Conservation (phyloP, 331 rosid species). For the Spiraea crenata region DNA sequence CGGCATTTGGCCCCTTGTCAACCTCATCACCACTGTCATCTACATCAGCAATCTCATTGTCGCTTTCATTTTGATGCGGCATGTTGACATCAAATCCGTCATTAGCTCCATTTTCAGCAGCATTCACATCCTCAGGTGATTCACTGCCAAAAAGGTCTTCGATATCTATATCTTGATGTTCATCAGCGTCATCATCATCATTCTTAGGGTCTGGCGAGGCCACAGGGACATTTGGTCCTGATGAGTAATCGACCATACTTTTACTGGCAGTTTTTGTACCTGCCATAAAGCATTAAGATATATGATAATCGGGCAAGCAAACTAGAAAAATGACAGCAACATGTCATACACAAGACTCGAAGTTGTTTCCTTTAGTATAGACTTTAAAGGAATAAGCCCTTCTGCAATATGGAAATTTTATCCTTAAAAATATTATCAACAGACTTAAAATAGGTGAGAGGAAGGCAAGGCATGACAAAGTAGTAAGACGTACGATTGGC, state of each 20-base stretch:
- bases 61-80: conserved; percentile 57
- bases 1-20: conserved; percentile 84
- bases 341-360: too few relatives aligned
- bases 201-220: conserved; percentile 55
- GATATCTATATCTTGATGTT: conserved; percentile 68
- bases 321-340: conserved; percentile 9
- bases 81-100: conserved; percentile 56
- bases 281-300: conserved; percentile 28
- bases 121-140: conserved; percentile 59
- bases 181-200: conserved; percentile 46
- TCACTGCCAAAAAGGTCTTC: conserved; percentile 66
- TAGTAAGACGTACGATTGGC: background rate
- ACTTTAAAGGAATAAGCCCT: background rate
- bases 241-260: conserved; percentile 40
- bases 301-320: conserved; percentile 14
- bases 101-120: conserved; percentile 54
- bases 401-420: background rate
- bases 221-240: conserved; percentile 36
- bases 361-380: too few relatives aligned
- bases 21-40: conserved; percentile 85
- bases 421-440: background rate
- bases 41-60: conserved; percentile 89
- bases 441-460: background rate
- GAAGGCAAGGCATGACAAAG: background rate
- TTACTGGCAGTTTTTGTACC: conserved; percentile 55